Conservation (phyloP, 176 grass and related monocot species). For the Oryza officinalis region DNA sequence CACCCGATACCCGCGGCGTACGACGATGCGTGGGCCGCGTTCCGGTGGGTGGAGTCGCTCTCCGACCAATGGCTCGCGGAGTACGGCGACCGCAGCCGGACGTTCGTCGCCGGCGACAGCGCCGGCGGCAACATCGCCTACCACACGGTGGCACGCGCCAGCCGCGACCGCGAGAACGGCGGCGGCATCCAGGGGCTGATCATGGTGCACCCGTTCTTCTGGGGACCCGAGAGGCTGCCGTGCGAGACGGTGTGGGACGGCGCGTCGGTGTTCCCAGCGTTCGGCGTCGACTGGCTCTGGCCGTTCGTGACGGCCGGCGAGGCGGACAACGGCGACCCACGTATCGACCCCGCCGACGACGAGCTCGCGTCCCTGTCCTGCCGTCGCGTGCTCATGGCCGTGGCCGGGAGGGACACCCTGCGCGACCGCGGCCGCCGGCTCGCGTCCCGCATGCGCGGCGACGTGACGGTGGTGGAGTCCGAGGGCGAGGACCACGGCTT, state of each 20-base stretch:
- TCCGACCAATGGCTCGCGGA: background rate
- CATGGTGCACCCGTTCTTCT: slow-evolving; percentile 15
- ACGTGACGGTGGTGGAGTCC: background rate
- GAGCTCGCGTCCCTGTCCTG: background rate
- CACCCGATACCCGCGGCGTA: slow-evolving; percentile 41
- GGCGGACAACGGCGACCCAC: slow-evolving; percentile 26
- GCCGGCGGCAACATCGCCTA: slow-evolving; percentile 11
- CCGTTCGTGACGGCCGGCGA: background rate
- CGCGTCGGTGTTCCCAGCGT: background rate
- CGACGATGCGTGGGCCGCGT: slow-evolving; percentile 32
- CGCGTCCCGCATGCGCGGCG: background rate
- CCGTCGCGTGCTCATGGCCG: background rate
- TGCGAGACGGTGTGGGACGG: background rate
- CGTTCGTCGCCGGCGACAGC: slow-evolving; percentile 20
- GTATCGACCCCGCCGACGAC: background rate
- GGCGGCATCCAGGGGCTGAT: background rate
- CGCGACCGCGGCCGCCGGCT: background rate
- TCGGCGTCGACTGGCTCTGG: background rate
- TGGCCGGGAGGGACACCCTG: background rate
- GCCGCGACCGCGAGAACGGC: background rate
- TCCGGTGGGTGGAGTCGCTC: slow-evolving; percentile 24
- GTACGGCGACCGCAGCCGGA: background rate
- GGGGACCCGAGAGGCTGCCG: slow-evolving; percentile 5
- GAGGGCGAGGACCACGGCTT: slow-evolving; percentile 16
- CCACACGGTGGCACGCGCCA: background rate